These are phyloP conservation scores for Dothistroma pini DNA, from an alignment of 2,329 filamentous ascomycete genomes.

Conservation along the genomic window DNA sequence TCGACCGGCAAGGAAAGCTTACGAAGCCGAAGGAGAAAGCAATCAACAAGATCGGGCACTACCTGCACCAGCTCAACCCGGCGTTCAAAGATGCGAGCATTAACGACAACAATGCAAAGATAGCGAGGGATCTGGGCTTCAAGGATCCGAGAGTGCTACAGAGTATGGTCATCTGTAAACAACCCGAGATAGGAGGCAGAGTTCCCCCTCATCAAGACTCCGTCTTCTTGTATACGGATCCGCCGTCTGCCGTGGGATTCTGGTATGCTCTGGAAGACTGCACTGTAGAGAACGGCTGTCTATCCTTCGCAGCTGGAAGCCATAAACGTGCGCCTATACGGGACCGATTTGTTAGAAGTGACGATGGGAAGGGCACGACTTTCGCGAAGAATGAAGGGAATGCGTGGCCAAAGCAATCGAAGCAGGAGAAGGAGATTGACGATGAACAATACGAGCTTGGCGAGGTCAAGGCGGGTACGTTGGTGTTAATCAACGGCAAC, in stretches of 20 bases:
- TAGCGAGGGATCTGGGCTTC: slow-evolving; percentile 71
- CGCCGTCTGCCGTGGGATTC: slow-evolving; percentile 86
- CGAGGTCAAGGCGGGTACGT: slow-evolving; percentile 83
- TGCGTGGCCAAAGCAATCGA: slow-evolving; percentile 45
- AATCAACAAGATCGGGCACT: slow-evolving; percentile 66
- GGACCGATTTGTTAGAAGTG: slow-evolving; percentile 70
- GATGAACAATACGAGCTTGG: slow-evolving; percentile 67
- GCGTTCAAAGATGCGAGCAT: slow-evolving; percentile 51
- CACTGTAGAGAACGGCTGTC: slow-evolving; percentile 77
- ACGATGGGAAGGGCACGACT: slow-evolving; percentile 53
- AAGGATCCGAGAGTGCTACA: slow-evolving; percentile 74
- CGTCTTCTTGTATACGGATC: slow-evolving; percentile 86
- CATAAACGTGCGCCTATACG: slow-evolving; percentile 69
- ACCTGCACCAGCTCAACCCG: slow-evolving; percentile 46
- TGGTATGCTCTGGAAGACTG: slow-evolving; percentile 98
- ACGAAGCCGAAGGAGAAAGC: slow-evolving; percentile 75
- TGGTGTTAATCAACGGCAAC: slow-evolving; percentile 95
- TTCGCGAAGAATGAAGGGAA: slow-evolving; percentile 58
- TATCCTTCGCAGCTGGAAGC: slow-evolving; percentile 80
- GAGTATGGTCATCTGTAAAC: slow-evolving; percentile 98
- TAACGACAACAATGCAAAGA: slow-evolving; percentile 54
- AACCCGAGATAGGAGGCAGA: slow-evolving; percentile 89
- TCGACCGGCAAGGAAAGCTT: slow-evolving; percentile 61
- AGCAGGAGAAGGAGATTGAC: slow-evolving; percentile 31
- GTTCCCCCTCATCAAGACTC: slow-evolving; percentile 91